A percentile compares a stretch with the other conserved stretches of the same genome.
Evolutionary conservation across 495 filamentous ascomycete genomes (phyloP).

Genomic region (Friedmanniomyces endolithicus): DNA sequence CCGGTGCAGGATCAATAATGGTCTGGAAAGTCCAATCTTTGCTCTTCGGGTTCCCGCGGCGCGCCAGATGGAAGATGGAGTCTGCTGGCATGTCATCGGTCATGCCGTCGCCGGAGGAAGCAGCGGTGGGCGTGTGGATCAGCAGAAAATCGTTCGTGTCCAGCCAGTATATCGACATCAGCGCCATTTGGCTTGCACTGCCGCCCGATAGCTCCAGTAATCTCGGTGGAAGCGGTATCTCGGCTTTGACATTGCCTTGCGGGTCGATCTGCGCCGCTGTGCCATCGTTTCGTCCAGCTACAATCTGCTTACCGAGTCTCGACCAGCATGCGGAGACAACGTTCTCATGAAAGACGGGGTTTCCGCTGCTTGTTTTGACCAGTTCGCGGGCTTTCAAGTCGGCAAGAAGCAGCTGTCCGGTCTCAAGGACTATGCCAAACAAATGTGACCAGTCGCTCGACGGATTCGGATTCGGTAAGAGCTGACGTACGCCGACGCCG

Average conservation of each 20-base stretch:
- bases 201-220: conserved; percentile 24
- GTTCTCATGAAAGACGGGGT: conserved; percentile 49
- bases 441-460: conserved; percentile 41
- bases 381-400: conserved; percentile 58
- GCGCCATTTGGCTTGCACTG: not conserved
- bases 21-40: conserved; percentile 54
- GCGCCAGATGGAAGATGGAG: conserved; percentile 64
- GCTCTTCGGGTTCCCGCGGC: conserved; percentile 40
- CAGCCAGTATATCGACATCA: conserved; percentile 62
- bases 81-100: conserved; percentile 41
- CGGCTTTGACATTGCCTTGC: conserved; percentile 57
- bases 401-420: conserved; percentile 71
- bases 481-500: conserved; percentile 54
- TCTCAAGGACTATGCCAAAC: conserved; percentile 65
- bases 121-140: conserved; percentile 53
- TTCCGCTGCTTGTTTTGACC: conserved; percentile 47
- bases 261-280: conserved; percentile 72
- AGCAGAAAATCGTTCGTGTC: conserved; percentile 76
- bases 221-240: conserved; percentile 64
- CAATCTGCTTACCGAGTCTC: conserved; percentile 77
- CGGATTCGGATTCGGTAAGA: conserved; percentile 69
- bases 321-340: conserved; percentile 90
- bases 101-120: not conserved
- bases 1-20: conserved; percentile 56
- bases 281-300: conserved; percentile 78